These are phyloP conservation scores for Streptanthus diversifolius DNA, from an alignment of 345 rosid species.

Conservation along the genomic window DNA sequence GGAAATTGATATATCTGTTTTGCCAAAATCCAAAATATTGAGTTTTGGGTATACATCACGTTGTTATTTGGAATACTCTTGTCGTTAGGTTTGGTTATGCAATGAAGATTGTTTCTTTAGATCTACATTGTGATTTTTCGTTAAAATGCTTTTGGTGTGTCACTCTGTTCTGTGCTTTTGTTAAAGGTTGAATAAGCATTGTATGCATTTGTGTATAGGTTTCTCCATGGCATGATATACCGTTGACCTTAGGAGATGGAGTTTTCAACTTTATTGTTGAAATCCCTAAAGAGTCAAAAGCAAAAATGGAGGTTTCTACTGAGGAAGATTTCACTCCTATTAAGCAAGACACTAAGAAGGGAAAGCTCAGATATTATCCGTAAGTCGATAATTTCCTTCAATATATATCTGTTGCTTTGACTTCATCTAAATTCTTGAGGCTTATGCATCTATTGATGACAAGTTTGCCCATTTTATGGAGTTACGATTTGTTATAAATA, in stretches of 20 bases:
- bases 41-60: neutral
- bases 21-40: neutral
- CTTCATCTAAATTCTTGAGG: neutral
- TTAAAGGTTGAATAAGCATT: neutral
- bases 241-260: conserved; percentile 76
- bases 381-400: neutral
- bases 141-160: neutral
- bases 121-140: neutral
- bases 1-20: neutral
- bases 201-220: conserved; percentile 41
- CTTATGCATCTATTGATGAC: conserved; percentile 8
- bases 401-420: neutral
- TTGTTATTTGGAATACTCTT: neutral
- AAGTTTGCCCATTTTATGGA: neutral
- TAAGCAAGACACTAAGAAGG: conserved; percentile 61
- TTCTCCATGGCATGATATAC: conserved; percentile 97
- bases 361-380: conserved; percentile 41
- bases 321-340: conserved; percentile 88
- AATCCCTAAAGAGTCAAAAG: conserved; percentile 89
- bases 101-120: neutral
- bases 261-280: conserved; percentile 79
- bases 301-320: conserved; percentile 98
- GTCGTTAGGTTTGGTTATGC: neutral
- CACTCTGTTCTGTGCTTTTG: neutral
- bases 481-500: neutral